A percentile compares a stretch with the other conserved stretches of the same genome.
phyloP scores from a whole-genome alignment of 352 stramenopile genomes.

The Phytophthora litchii region DNA sequence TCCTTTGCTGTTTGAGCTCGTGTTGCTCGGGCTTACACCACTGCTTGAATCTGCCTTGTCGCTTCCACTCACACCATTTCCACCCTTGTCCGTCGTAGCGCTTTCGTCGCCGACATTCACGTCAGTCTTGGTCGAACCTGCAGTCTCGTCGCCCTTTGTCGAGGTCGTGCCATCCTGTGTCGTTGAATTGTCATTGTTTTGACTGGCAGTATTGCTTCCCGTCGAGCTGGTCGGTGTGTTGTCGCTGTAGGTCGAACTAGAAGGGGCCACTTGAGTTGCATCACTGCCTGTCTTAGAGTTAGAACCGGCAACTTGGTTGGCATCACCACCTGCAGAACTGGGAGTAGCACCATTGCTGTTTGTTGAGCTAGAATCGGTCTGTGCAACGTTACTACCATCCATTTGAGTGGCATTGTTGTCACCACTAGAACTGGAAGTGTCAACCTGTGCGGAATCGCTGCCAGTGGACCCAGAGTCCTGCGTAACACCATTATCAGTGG shows the following conservation, averaged over 20 bases:
- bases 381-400: neutral
- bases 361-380: constrained; percentile 2
- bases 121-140: no score
- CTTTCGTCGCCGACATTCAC: neutral
- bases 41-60: neutral
- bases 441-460: constrained; percentile 3
- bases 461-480: neutral
- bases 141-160: neutral
- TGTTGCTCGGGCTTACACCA: neutral
- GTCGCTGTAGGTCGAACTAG: constrained; percentile 11
- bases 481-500: neutral
- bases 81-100: constrained; percentile 1
- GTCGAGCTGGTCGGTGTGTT: constrained; percentile 8
- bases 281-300: constrained; percentile 9
- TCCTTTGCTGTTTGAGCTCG: constrained; percentile 12
- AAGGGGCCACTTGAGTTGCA: constrained; percentile 5
- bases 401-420: neutral
- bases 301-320: constrained; percentile 5
- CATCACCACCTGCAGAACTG: constrained; percentile 4
- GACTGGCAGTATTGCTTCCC: constrained; percentile 13
- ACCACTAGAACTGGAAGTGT: neutral
- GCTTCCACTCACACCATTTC: constrained; percentile 2
- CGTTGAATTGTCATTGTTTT: constrained; percentile 12
- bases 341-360: neutral
- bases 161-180: constrained; percentile 2